Percentiles rank a stretch among this genome's conserved stretches.
Conservation (phyloP, 805 yeast species). For the Clavispora santaluciae region DNA sequence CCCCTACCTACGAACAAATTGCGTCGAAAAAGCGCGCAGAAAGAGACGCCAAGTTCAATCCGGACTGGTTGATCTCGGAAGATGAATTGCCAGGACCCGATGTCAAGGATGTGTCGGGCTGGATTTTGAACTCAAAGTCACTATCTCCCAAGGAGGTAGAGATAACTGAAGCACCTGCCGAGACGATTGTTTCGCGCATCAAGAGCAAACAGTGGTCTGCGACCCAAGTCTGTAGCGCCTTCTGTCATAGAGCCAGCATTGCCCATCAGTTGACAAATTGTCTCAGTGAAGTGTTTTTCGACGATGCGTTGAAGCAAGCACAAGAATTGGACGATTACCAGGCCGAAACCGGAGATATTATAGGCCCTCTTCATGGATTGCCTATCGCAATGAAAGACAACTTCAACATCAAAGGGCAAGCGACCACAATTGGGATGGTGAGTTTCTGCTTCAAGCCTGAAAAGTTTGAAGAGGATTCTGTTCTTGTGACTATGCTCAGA, state of each 20-base stretch:
- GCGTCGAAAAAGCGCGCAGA: slow-evolving; percentile 37
- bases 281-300: slow-evolving; percentile 33
- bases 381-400: slow-evolving; percentile 39
- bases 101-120: slow-evolving; percentile 33
- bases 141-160: slow-evolving; percentile 31
- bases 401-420: slow-evolving; percentile 43
- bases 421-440: slow-evolving; percentile 47
- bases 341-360: slow-evolving; percentile 10
- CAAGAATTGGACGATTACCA: slow-evolving; percentile 21
- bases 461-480: slow-evolving; percentile 29
- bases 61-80: slow-evolving; percentile 41
- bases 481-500: slow-evolving; percentile 36
- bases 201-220: slow-evolving; percentile 30
- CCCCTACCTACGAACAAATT: slow-evolving; percentile 28
- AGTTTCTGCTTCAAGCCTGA: slow-evolving; percentile 36
- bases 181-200: slow-evolving; percentile 24
- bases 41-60: slow-evolving; percentile 40
- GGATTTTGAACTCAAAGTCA: slow-evolving; percentile 33
- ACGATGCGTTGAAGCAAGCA: slow-evolving; percentile 23
- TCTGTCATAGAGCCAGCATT: slow-evolving; percentile 52
- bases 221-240: slow-evolving; percentile 47
- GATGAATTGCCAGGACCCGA: slow-evolving; percentile 24
- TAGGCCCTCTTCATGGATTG: slow-evolving; percentile 29
- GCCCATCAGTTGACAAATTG: slow-evolving; percentile 51
- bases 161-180: slow-evolving; percentile 34